These are phyloP conservation scores for Coemansia sp. DNA, from an alignment of 192 early-diverging fungal genomes.

Conservation along the genomic window DNA sequence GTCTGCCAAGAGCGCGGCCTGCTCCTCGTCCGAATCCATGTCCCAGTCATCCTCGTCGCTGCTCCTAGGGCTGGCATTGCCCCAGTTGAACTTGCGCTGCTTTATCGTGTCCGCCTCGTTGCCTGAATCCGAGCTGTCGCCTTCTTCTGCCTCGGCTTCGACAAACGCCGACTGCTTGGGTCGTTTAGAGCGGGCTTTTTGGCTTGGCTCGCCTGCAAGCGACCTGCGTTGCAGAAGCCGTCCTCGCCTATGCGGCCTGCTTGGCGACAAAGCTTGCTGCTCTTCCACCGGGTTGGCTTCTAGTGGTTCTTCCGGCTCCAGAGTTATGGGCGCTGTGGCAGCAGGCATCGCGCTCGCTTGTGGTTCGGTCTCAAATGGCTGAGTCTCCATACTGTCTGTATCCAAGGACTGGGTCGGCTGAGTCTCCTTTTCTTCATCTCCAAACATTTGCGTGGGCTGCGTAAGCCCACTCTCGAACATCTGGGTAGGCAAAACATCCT, in stretches of 20 bases:
- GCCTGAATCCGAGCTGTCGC: constrained; percentile 42
- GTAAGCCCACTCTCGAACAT: constrained; percentile 1
- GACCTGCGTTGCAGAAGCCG: constrained; percentile 9
- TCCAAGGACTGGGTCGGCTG: constrained; percentile 18
- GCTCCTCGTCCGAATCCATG: constrained; percentile 45
- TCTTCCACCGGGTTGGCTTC: too few species aligned
- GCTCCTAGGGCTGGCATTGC: constrained; percentile 7
- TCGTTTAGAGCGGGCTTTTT: not conserved
- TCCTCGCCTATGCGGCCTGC: not conserved
- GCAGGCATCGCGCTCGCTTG: too few species aligned
- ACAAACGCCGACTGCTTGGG: constrained; percentile 44
- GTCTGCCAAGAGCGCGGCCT: constrained; percentile 32
- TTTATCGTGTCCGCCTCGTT: constrained; percentile 5
- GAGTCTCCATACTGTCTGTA: too few species aligned
- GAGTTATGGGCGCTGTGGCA: too few species aligned
- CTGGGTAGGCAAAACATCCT: too few species aligned
- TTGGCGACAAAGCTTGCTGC: too few species aligned
- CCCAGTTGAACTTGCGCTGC: constrained; percentile 44
- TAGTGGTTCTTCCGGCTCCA: not conserved
- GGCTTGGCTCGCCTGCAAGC: not conserved
- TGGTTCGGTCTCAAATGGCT: too few species aligned
- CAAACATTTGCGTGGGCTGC: constrained; percentile 23
- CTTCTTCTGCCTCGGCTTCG: constrained; percentile 51
- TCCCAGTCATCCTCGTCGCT: constrained; percentile 31
- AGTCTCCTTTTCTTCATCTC: not conserved